Evolutionary conservation across 2,329 filamentous ascomycete genomes (phyloP).

Genomic region (Lasiodiplodia hormozganensis): DNA sequence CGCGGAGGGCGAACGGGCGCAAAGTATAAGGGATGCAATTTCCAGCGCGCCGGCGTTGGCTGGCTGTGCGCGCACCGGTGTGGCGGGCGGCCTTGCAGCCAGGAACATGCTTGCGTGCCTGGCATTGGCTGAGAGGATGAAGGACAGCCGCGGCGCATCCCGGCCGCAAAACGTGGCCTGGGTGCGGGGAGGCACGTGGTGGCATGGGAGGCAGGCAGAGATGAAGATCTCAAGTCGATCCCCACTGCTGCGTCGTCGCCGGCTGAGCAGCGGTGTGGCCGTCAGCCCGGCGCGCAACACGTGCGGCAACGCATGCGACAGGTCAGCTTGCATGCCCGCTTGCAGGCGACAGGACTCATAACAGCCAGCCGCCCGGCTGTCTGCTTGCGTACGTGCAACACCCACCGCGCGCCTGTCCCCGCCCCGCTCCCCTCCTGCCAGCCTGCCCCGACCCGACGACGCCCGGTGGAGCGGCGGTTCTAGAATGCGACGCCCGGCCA

Average conservation of each 20-base stretch:
- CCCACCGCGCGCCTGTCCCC: not conserved
- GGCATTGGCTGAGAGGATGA: slow-evolving; percentile 16
- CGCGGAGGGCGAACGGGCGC: not conserved
- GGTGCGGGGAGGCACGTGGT: slow-evolving; percentile 29
- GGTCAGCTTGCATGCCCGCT: slow-evolving; percentile 17
- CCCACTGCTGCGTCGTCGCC: slow-evolving; percentile 21
- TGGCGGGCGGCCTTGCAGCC: slow-evolving; percentile 24
- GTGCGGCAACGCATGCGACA: slow-evolving; percentile 19
- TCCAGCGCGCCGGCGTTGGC: slow-evolving; percentile 12
- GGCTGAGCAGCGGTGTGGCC: slow-evolving; percentile 21
- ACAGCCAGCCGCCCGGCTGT: slow-evolving; percentile 9
- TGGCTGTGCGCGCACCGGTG: slow-evolving; percentile 17
- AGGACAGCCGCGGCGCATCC: slow-evolving; percentile 23
- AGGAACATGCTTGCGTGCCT: slow-evolving; percentile 26
- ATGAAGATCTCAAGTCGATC: slow-evolving; percentile 29
- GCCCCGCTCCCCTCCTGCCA: not conserved
- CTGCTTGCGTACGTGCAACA: slow-evolving; percentile 13
- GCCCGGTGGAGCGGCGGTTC: slow-evolving; percentile 10
- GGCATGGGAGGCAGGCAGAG: slow-evolving; percentile 25
- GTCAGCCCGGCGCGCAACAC: slow-evolving; percentile 13
- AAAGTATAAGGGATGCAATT: slow-evolving; percentile 28
- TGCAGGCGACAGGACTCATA: slow-evolving; percentile 20
- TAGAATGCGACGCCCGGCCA: slow-evolving; percentile 7
- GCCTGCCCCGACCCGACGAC: not conserved
- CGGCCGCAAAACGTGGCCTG: slow-evolving; percentile 27